These are phyloP conservation scores for Ceratobasidium sp. DNA, from an alignment of 1,284 basidiomycete species.

Conservation along the genomic window DNA sequence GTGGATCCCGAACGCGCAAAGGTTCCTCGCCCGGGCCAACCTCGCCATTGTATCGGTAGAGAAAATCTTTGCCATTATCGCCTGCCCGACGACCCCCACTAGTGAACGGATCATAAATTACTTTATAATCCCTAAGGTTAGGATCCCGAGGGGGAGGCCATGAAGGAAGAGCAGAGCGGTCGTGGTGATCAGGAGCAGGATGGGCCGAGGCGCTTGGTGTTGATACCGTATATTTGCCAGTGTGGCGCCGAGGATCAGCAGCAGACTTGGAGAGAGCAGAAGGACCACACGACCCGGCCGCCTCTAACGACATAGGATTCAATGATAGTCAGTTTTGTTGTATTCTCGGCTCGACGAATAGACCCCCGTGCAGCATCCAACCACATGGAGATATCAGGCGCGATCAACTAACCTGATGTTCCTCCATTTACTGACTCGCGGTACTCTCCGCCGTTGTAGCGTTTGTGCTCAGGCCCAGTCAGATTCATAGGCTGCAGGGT, in stretches of 20 bases:
- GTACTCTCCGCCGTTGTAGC: background rate
- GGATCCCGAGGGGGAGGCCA: conserved; percentile 42
- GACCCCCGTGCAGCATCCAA: background rate
- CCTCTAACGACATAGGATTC: conserved; percentile 6
- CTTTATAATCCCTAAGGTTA: conserved; percentile 41
- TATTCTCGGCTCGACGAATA: conserved; percentile 4
- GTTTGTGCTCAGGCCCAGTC: conserved; percentile 17
- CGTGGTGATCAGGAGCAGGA: conserved; percentile 7
- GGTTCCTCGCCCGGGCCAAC: conserved; percentile 45
- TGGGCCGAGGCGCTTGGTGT: conserved; percentile 29
- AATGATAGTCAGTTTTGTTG: conserved; percentile 25
- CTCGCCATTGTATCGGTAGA: conserved; percentile 51
- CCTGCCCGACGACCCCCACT: conserved; percentile 27
- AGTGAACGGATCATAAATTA: conserved; percentile 43
- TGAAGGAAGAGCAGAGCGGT: conserved; percentile 7
- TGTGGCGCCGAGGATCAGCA: conserved; percentile 42
- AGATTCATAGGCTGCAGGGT: conserved; percentile 14
- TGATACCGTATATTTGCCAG: conserved; percentile 18
- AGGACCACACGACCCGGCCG: background rate
- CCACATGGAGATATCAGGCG: background rate
- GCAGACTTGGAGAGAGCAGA: conserved; percentile 2
- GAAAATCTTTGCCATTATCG: conserved; percentile 37
- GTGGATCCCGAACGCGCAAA: conserved; percentile 45
- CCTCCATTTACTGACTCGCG: background rate
- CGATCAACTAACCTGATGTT: conserved; percentile 27